Evolutionary conservation across 1,284 basidiomycete genomes (phyloP), one percentile per base, ranked within the genome.

Genomic region (Porphyrellus sp.): DNA sequence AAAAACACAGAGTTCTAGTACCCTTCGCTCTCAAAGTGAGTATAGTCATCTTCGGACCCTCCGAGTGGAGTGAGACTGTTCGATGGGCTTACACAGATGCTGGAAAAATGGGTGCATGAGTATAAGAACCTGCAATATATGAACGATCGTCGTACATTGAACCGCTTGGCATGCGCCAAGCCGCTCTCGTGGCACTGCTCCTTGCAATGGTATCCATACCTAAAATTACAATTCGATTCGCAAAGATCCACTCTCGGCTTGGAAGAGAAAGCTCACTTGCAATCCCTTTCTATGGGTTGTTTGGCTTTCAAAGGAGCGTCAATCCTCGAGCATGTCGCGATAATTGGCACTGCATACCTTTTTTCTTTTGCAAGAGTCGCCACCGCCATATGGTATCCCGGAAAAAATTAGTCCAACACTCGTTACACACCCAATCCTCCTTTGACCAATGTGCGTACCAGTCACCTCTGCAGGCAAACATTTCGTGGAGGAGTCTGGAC

Each of bases 191-290:
- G 1, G 11, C 55, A 44, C 23, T 57, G 49, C n/a, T 54, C 4
- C n/a, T 21, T 8, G 18, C 55, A 56, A 7, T 53, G 11, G 5
- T 56, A 53, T 9, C 55, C 55, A 27, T 35, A 40, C 33, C 55
- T 47, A 27, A n/a, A 23, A 24, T 37, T 3, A 4, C 8, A 5
- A 20, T 23, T 34, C n/a, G 15, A 21, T 44, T 30, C 13, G 7
- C 25, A 12, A 1, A 27, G 9, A 28, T 12, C 12, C 4, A 11
- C 2, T 12, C 11, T n/a, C 12, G 6, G 9, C n/a, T 18, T 25
- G 24, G 24, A 13, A 42, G 12, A 13, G 12, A 11, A 8, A 6
- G 3, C 47, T 45, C 37, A 56, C 54, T 5, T 46, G 49, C 54
- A 56, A 46, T 56, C 43, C 13, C 5, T 30, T 21, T 24, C 3